Conservation (phyloP, 805 yeast genomes). For the Yamadazyma sp. region DNA sequence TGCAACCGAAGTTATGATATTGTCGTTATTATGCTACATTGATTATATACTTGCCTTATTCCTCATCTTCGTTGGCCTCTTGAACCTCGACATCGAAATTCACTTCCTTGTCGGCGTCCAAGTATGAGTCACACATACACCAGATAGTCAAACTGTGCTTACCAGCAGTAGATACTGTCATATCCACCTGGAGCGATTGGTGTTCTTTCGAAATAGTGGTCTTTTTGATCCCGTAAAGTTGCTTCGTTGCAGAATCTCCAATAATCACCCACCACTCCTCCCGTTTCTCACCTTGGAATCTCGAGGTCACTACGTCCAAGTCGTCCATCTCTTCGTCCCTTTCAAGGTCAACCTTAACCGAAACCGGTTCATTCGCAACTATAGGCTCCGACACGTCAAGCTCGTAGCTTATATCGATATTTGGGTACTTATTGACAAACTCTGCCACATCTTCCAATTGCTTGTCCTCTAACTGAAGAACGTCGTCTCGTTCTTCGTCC, state of each 20-base stretch:
- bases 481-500: slow-evolving; percentile 66
- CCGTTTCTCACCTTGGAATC: slow-evolving; percentile 56
- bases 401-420: slow-evolving; percentile 65
- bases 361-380: slow-evolving; percentile 48
- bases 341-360: slow-evolving; percentile 48
- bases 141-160: slow-evolving; percentile 63
- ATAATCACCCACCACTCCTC: slow-evolving; percentile 89
- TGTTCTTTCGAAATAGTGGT: slow-evolving; percentile 51
- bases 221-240: slow-evolving; percentile 72
- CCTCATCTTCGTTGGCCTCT: no score
- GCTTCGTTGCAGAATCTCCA: slow-evolving; percentile 62
- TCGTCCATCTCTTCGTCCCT: slow-evolving; percentile 80
- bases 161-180: slow-evolving; percentile 62
- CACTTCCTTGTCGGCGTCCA: slow-evolving; percentile 91
- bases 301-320: slow-evolving; percentile 55
- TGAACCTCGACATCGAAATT: slow-evolving; percentile 49
- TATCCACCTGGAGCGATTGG: slow-evolving; percentile 53
- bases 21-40: no score
- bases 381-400: slow-evolving; percentile 38
- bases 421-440: slow-evolving; percentile 89
- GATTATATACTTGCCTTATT: no score
- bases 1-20: no score
- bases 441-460: slow-evolving; percentile 69
- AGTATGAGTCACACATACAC: slow-evolving; percentile 88
- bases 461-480: slow-evolving; percentile 54